Conservation (phyloP, 495 filamentous ascomycete species). For the Evansstolkia leycettana region DNA sequence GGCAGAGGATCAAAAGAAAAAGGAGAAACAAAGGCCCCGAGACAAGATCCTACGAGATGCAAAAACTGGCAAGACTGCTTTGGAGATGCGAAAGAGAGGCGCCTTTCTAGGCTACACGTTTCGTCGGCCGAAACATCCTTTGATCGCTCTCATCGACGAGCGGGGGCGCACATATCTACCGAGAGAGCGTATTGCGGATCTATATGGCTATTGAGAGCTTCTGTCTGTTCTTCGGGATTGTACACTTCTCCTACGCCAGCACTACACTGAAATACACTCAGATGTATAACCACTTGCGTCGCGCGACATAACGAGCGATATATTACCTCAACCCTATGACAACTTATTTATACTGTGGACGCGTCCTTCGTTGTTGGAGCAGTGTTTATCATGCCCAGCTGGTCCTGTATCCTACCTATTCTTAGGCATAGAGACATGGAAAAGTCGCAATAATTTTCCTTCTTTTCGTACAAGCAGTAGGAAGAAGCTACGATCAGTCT, state of each 20-base stretch:
- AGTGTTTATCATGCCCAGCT: too few relatives aligned
- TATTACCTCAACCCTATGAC: neutral
- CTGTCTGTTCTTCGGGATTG: neutral
- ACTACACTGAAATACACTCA: neutral
- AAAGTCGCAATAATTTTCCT: too few relatives aligned
- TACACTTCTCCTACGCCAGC: too few relatives aligned
- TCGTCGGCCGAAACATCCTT: conserved; percentile 39
- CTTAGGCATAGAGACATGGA: neutral
- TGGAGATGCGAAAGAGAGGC: conserved; percentile 67
- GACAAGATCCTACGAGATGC: conserved; percentile 71
- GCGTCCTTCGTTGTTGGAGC: too few relatives aligned
- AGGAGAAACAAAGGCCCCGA: conserved; percentile 48
- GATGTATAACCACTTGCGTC: neutral
- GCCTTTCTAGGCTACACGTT: conserved; percentile 92
- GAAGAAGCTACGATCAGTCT: too few relatives aligned
- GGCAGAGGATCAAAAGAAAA: conserved; percentile 7
- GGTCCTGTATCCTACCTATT: too few relatives aligned
- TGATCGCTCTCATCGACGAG: conserved; percentile 19
- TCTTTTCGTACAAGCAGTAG: too few relatives aligned
- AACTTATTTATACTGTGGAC: neutral
- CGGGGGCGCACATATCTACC: conserved; percentile 17
- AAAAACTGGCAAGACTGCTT: conserved; percentile 43
- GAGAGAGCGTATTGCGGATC: conserved; percentile 14
- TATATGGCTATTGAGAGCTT: conserved; percentile 13
- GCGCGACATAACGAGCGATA: neutral